Evolutionary conservation across 257 asterid genomes (phyloP).

Genomic region (Solanum lignicaule): DNA sequence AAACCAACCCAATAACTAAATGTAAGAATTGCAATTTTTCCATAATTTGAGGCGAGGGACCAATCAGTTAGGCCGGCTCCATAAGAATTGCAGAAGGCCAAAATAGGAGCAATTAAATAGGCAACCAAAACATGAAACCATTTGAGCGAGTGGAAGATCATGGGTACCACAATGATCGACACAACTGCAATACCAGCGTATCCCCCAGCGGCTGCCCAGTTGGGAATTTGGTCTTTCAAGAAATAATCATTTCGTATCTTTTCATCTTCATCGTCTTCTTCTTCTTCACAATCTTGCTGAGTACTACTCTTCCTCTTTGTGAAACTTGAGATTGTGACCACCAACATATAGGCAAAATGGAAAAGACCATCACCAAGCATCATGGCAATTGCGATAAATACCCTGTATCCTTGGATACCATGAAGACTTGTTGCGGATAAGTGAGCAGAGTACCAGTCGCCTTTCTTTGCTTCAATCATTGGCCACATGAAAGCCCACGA

Average conservation of each 20-base stretch:
- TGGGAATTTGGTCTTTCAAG: constrained; percentile 24
- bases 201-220: constrained; percentile 16
- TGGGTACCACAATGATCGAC: constrained; percentile 22
- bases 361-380: constrained; percentile 79
- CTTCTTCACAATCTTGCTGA: not conserved
- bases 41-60: constrained; percentile 35
- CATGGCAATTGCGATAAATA: constrained; percentile 58
- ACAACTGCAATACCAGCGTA: constrained; percentile 7
- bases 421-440: not conserved
- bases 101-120: constrained; percentile 21
- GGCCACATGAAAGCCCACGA: constrained; percentile 16
- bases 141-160: constrained; percentile 25
- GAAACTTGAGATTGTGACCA: constrained; percentile 13
- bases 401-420: constrained; percentile 6
- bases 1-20: constrained; percentile 27
- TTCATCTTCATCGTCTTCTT: constrained; percentile 12
- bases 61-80: constrained; percentile 36
- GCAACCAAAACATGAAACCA: constrained; percentile 31
- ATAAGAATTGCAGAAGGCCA: constrained; percentile 36
- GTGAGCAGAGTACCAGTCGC: constrained; percentile 1
- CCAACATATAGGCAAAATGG: constrained; percentile 45
- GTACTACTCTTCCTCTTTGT: not conserved
- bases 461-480: constrained; percentile 7
- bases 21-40: constrained; percentile 25
- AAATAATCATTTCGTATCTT: constrained; percentile 7